Evolutionary conservation across 2,329 filamentous ascomycete species (phyloP).

Genomic region (Cladosporium colombiae): DNA sequence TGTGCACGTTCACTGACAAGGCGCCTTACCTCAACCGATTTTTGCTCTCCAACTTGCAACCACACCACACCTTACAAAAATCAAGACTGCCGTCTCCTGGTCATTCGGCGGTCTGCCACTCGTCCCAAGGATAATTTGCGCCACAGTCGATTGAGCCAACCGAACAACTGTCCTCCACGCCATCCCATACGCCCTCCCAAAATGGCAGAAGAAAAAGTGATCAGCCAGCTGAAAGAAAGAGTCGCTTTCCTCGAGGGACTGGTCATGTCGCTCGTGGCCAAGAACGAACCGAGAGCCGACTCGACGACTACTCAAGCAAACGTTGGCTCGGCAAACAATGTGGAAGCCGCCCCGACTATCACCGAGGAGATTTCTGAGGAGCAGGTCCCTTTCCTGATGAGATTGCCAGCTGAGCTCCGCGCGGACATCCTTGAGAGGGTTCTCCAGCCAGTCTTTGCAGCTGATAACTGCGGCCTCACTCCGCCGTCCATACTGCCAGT

Average conservation of each 20-base stretch:
- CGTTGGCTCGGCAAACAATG: neutral
- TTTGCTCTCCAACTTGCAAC: no score
- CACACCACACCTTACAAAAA: no score
- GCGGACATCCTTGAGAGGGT: neutral
- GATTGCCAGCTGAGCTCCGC: neutral
- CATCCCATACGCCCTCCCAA: neutral
- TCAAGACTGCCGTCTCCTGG: no score
- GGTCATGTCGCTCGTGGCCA: neutral
- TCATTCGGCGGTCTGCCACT: no score
- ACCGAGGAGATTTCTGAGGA: constrained; percentile 30
- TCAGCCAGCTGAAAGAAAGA: neutral
- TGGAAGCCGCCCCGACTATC: neutral
- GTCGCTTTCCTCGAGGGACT: neutral
- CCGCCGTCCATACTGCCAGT: neutral
- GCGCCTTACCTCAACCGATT: no score
- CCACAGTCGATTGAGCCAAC: no score
- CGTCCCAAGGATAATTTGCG: no score
- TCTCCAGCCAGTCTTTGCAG: neutral
- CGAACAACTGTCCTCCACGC: neutral
- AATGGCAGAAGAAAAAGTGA: neutral
- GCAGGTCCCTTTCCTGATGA: constrained; percentile 19
- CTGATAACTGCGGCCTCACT: neutral
- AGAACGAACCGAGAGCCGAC: neutral
- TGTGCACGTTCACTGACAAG: no score
- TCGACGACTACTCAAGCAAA: neutral